phyloP scores from a whole-genome alignment of 495 filamentous ascomycete species.

The Aspergillus saccharolyticus region DNA sequence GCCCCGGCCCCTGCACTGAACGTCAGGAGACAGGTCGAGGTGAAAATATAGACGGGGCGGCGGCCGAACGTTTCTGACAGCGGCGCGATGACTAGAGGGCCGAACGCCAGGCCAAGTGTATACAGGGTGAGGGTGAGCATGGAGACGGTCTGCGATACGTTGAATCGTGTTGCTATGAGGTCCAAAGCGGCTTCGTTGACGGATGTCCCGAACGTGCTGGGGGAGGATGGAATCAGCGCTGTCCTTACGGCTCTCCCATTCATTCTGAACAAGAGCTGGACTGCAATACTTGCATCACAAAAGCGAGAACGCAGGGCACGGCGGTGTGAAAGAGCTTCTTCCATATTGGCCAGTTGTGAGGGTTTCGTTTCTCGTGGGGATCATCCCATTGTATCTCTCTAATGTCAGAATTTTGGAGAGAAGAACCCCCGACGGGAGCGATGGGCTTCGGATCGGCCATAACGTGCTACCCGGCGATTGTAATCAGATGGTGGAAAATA shows the following conservation, averaged over 20 bases:
- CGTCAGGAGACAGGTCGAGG: too few species aligned
- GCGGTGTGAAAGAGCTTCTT: not conserved
- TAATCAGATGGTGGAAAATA: too few species aligned
- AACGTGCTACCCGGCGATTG: too few species aligned
- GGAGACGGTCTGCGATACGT: not conserved
- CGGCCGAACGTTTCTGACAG: constrained; percentile 7
- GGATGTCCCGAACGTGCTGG: constrained; percentile 4
- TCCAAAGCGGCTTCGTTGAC: not conserved
- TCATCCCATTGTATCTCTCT: not conserved
- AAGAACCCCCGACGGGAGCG: too few species aligned
- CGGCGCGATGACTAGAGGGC: constrained; percentile 5
- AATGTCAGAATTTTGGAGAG: too few species aligned
- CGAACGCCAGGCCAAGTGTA: constrained; percentile 5
- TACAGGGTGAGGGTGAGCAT: constrained; percentile 5
- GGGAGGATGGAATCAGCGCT: too few species aligned
- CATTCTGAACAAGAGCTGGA: too few species aligned
- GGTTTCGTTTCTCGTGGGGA: not conserved
- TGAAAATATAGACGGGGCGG: constrained; percentile 1
- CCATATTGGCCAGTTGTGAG: not conserved
- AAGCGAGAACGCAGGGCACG: not conserved
- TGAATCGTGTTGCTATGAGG: not conserved
- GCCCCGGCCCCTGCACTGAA: not conserved
- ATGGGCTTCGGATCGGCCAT: too few species aligned
- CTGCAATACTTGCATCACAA: too few species aligned
- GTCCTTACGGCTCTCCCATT: too few species aligned